Conservation (phyloP, 2,329 filamentous ascomycete species). For the Trichophyton equinum region DNA sequence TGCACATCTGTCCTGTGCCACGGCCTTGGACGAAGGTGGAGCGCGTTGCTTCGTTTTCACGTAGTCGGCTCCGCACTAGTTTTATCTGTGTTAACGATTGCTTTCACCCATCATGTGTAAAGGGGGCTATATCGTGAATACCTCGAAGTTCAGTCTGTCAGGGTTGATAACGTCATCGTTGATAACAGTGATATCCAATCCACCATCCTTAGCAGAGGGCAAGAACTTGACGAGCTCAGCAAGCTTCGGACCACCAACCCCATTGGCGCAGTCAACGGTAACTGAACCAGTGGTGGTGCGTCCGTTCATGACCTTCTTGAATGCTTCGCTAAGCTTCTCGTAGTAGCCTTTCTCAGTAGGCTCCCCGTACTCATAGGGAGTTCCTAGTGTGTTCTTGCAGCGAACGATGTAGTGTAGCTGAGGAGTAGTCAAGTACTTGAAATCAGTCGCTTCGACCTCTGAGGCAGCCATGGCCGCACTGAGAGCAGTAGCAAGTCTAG, state of each 20-base stretch:
- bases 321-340: constrained; percentile 75
- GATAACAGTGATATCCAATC: constrained; percentile 69
- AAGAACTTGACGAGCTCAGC: constrained; percentile 74
- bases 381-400: constrained; percentile 84
- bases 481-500: constrained; percentile 66
- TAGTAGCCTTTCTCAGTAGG: constrained; percentile 89
- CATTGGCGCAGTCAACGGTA: constrained; percentile 90
- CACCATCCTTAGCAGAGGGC: constrained; percentile 52
- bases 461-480: constrained; percentile 67
- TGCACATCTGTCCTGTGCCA: constrained; percentile 65
- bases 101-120: constrained; percentile 12
- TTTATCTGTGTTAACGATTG: constrained; percentile 4
- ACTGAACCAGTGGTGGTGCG: constrained; percentile 61
- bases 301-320: constrained; percentile 68
- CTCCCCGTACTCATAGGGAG: constrained; percentile 74
- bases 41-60: constrained; percentile 95
- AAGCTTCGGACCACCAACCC: constrained; percentile 86
- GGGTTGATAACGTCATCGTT: constrained; percentile 90
- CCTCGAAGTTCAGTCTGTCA: constrained; percentile 77
- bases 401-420: constrained; percentile 94
- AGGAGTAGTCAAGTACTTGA: constrained; percentile 87
- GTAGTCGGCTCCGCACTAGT: constrained; percentile 80
- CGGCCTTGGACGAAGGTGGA: constrained; percentile 68
- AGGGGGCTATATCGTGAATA: constrained; percentile 28
- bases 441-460: constrained; percentile 64